Base-by-base conservation (phyloP, 169 alveolate genomes). In the Cryptosporidium tyzzeri region DNA sequence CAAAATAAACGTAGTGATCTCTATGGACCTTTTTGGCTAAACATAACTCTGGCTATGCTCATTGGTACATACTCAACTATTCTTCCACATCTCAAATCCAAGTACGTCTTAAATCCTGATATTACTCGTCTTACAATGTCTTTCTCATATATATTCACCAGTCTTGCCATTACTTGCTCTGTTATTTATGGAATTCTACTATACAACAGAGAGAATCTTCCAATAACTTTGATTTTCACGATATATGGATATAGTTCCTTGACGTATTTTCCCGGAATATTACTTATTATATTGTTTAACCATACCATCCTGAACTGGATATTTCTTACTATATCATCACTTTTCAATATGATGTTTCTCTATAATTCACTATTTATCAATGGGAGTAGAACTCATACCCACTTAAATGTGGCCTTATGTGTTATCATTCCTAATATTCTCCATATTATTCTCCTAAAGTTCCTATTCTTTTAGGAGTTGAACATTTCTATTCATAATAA, bases 11-110 rank as follows among this genome's bases (percentile, higher is more conserved):
- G 53, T 33, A 62, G 89, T 14, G 89, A 80, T 65, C 59, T 80
- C 23, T 80, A 80, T 48, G 89, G 89, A 16, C 89, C 89, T 0
- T 62, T 80, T 23, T 80, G 89, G 89, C 41, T 80, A 3, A 65
- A 65, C 0, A 50, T 80, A 6, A 37, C 89, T 37, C 33, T 80
- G 23, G 59, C 89, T 16, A 44, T 80, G 61, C 5, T 80, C 7
- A 80, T 80, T 61, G 89, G 89, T 10, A 37, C 59, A 14, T 80
- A 80, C 29, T 80, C 89, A 10, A 65, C 80, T 6, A 45, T 80
- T 18, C 68, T 80, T 31, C 89, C 89, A 23, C 89, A 65, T 7
- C 23, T 80, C 12, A 65, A 21, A 62, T 62, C 89, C 23, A 80
- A 62, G 31, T 80, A 80, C 21, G 70, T 80, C 21, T 29, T 80